Evolutionary conservation across 495 filamentous ascomycete species (phyloP).

Genomic region (Trichoderma gamsii): DNA sequence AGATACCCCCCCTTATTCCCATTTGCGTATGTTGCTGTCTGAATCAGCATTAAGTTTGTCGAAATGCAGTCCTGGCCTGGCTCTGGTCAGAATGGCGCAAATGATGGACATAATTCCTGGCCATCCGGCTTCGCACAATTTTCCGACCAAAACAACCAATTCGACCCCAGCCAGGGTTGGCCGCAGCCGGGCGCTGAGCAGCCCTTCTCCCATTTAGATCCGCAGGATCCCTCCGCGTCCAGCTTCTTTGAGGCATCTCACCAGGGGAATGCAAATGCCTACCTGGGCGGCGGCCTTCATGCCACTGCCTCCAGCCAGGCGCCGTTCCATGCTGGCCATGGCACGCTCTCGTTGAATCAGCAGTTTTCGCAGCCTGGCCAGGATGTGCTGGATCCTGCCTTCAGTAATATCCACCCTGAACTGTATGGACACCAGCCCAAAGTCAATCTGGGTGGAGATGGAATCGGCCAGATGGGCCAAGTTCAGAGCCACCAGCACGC

Average conservation of each 20-base stretch:
- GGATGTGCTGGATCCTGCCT: constrained; percentile 14
- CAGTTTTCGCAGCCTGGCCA: constrained; percentile 12
- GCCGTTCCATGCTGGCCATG: constrained; percentile 15
- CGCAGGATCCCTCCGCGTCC: constrained; percentile 15
- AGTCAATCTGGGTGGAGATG: constrained; percentile 3
- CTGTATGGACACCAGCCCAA: constrained; percentile 16
- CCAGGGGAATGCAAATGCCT: constrained; percentile 13
- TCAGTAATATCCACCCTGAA: constrained; percentile 12
- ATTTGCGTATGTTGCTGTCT: constrained; percentile 9
- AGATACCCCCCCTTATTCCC: constrained; percentile 1
- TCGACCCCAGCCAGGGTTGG: constrained; percentile 18
- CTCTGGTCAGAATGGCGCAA: constrained; percentile 8
- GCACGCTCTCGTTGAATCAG: neutral
- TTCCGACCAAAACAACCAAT: constrained; percentile 20
- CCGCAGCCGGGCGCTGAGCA: constrained; percentile 6
- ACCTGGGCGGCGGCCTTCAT: neutral
- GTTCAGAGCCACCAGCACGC: constrained; percentile 8
- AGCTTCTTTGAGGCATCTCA: constrained; percentile 8
- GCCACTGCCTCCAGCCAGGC: neutral
- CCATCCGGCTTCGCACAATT: constrained; percentile 15
- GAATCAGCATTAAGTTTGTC: neutral
- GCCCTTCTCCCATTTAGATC: constrained; percentile 19
- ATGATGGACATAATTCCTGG: constrained; percentile 19
- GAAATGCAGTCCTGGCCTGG: constrained; percentile 18
- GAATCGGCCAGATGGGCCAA: constrained; percentile 7